Percentiles rank a stretch among this genome's conserved stretches.
Evolutionary conservation across 2,329 filamentous ascomycete species (phyloP).

Genomic region (Cordyceps pruinosa): DNA sequence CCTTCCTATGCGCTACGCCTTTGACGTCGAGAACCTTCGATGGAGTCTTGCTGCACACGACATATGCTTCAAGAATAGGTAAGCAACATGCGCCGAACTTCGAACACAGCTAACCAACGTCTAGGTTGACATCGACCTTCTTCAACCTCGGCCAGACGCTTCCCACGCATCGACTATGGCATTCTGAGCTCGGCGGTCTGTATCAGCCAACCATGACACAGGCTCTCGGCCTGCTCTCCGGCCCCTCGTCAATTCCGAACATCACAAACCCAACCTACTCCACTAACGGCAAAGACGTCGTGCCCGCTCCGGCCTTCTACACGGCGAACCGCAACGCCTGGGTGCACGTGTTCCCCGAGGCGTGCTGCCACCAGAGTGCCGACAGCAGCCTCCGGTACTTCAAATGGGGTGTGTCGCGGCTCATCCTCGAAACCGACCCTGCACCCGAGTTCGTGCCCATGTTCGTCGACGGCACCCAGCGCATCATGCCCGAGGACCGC

Average conservation of each 20-base stretch:
- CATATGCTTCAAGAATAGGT: constrained; percentile 89
- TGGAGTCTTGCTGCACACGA: constrained; percentile 92
- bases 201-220: constrained; percentile 87
- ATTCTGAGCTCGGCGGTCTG: constrained; percentile 75
- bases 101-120: not conserved
- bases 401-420: constrained; percentile 90
- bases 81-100: constrained; percentile 15
- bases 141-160: constrained; percentile 87
- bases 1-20: constrained; percentile 66
- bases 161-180: constrained; percentile 73
- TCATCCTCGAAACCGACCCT: constrained; percentile 84
- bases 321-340: constrained; percentile 65
- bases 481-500: constrained; percentile 81
- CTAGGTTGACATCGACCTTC: constrained; percentile 64
- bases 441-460: constrained; percentile 87
- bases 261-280: constrained; percentile 46
- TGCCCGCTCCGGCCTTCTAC: constrained; percentile 66
- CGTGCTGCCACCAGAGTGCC: constrained; percentile 83
- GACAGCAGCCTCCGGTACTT: constrained; percentile 83
- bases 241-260: constrained; percentile 40
- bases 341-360: constrained; percentile 96
- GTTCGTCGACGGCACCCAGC: constrained; percentile 85
- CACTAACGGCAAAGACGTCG: constrained; percentile 59
- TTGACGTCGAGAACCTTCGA: constrained; percentile 67
- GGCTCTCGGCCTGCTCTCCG: constrained; percentile 76